Percentiles rank a stretch among this genome's conserved stretches.
These are phyloP conservation scores for Cyclotella sp. DNA, from an alignment of 108 stramenopile genomes.

Conservation along the genomic window DNA sequence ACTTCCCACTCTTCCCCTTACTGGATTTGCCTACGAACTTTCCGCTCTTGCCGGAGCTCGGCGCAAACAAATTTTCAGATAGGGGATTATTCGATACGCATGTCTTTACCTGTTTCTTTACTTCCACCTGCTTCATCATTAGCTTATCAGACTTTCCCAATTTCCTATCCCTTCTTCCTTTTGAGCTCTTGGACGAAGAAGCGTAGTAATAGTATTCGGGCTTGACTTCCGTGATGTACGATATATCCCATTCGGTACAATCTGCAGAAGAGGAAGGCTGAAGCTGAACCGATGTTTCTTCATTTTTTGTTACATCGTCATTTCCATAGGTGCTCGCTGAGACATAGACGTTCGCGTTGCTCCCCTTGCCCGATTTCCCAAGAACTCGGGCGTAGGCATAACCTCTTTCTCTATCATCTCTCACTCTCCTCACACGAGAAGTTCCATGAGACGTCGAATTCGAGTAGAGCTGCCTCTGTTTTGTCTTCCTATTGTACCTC, in stretches of 20 bases:
- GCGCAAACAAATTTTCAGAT: no score
- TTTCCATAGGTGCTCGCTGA: not conserved
- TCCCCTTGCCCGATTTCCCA: constrained; percentile 16
- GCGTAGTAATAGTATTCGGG: not conserved
- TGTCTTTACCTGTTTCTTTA: not conserved
- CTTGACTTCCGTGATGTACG: not conserved
- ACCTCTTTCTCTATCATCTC: not conserved
- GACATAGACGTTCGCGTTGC: not conserved
- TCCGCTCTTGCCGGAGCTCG: no score
- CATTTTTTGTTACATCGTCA: not conserved
- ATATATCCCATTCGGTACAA: not conserved
- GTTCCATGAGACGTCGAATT: not conserved
- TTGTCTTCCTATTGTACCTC: no score
- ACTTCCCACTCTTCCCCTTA: no score
- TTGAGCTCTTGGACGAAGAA: not conserved
- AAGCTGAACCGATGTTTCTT: no score
- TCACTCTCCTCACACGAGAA: not conserved
- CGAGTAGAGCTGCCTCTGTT: not conserved
- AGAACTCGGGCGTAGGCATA: not conserved
- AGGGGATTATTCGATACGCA: not conserved
- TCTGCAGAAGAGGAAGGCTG: not conserved
- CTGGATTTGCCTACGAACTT: no score
- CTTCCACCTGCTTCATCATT: constrained; percentile 3
- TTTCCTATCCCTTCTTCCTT: not conserved
- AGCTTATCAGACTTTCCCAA: not conserved